Percentiles rank a stretch among this genome's conserved stretches.
phyloP scores from a whole-genome alignment of 2,329 filamentous ascomycete genomes.

The Neofusicoccum cordaticola region DNA sequence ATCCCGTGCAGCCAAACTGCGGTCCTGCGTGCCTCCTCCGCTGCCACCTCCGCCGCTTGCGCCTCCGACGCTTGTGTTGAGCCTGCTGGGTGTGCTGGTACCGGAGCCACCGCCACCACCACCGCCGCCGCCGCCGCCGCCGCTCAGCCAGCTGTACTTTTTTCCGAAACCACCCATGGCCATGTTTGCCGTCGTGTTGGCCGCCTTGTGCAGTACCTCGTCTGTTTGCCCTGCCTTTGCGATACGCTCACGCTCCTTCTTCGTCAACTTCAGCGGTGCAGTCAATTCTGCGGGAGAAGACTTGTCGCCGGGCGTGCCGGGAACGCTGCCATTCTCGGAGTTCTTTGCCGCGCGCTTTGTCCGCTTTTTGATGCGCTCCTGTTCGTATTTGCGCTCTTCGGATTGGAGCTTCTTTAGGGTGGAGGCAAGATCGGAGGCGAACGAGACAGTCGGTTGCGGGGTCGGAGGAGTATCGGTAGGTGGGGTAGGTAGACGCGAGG shows the following conservation, averaged over 20 bases:
- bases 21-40: slow-evolving; percentile 32
- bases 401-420: slow-evolving; percentile 60
- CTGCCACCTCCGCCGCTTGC: slow-evolving; percentile 19
- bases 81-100: slow-evolving; percentile 29
- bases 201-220: slow-evolving; percentile 73
- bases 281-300: slow-evolving; percentile 26
- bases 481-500: slow-evolving; percentile 45
- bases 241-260: slow-evolving; percentile 81
- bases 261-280: slow-evolving; percentile 58
- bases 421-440: slow-evolving; percentile 62
- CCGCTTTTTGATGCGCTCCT: slow-evolving; percentile 48
- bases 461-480: slow-evolving; percentile 48
- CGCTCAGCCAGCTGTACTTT: slow-evolving; percentile 74
- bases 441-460: slow-evolving; percentile 47
- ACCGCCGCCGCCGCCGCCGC: slow-evolving; percentile 21
- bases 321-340: slow-evolving; percentile 21
- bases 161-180: slow-evolving; percentile 69
- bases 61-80: slow-evolving; percentile 26
- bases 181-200: slow-evolving; percentile 78
- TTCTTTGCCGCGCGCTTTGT: slow-evolving; percentile 36
- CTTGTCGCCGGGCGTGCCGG: slow-evolving; percentile 26
- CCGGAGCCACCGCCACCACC: slow-evolving; percentile 36
- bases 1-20: slow-evolving; percentile 55
- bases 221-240: slow-evolving; percentile 72
- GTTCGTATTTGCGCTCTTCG: slow-evolving; percentile 9